Base-by-base conservation (phyloP, 495 filamentous ascomycete genomes). In the Penicillium ucsense region DNA sequence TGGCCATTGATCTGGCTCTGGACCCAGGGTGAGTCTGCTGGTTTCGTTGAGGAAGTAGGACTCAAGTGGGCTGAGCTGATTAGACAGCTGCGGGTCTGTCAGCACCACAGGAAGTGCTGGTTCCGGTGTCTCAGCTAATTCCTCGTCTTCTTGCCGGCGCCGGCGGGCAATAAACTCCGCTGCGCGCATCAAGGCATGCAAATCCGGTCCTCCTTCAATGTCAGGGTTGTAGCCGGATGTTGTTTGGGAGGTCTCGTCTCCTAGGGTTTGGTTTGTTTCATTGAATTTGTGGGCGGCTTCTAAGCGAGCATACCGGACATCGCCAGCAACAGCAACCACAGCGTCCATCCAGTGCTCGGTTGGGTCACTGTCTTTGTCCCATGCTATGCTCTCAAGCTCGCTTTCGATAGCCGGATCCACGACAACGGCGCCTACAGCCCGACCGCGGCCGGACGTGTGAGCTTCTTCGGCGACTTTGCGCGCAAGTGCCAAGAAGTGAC, bases 81-180 rank as follows among this genome's bases (percentile, higher is more conserved):
- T 31, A 4, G 47, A 42, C 29, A 59, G 36, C 32, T 54, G 55
- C 0, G 51, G 54, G 9, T 56, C 54, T 2, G 48, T 35, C 8
- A 27, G 8, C 8, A 46, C 10, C 4, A 45, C 37, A 11, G 40
- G 20, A 29, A 11, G 38, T 6, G 34, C 4, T 5, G 29, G 29
- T 2, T 33, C 35, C 1, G 36, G 52, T 6, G 10, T 38, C 20
- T 38, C 45, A 11, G 27, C 44, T 3, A 42, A 41, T 5, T 47
- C 31, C 3, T 43, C 38, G 11, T 50, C 45, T 9, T 59, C 59
- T 29, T 61, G 57, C 33, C 66, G 63, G 34, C 84, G 59, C 57
- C 84, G 86, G 50, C 80, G 79, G 3, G 88, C 86, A 47, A 97
- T 81, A 67, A 96, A 84, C 48, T 82, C 89, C 49, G 92, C 85